phyloP scores from a whole-genome alignment of 2,329 filamentous ascomycete species.

The Ustilaginoidea virens region DNA sequence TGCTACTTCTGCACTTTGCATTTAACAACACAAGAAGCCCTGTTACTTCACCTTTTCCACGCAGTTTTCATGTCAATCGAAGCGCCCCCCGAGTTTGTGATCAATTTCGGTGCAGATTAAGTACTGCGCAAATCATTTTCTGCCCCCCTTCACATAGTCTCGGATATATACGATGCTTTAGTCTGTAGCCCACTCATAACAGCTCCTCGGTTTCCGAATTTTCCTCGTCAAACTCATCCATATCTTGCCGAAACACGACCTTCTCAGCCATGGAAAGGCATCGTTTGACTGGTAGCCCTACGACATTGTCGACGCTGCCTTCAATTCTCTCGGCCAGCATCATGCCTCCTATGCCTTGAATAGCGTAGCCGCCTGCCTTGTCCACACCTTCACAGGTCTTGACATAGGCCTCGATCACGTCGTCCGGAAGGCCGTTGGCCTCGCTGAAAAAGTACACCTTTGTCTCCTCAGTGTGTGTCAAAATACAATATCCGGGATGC shows the following conservation, averaged over 20 bases:
- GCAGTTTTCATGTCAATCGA: too few relatives aligned
- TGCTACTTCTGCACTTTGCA: too few relatives aligned
- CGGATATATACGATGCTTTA: not conserved
- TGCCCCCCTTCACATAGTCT: too few relatives aligned
- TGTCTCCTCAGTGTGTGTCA: conserved; percentile 78
- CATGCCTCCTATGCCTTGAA: conserved; percentile 78
- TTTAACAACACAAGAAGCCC: too few relatives aligned
- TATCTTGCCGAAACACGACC: conserved; percentile 62
- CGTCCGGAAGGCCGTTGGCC: conserved; percentile 47
- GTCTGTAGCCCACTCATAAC: not conserved
- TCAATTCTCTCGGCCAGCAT: conserved; percentile 80
- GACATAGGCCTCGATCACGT: conserved; percentile 66
- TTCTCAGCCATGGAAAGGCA: conserved; percentile 74
- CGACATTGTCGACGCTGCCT: conserved; percentile 83
- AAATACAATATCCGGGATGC: conserved; percentile 73
- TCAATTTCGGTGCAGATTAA: too few relatives aligned
- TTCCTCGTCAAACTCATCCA: conserved; percentile 38
- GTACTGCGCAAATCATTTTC: too few relatives aligned
- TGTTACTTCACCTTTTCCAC: too few relatives aligned
- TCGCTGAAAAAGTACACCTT: conserved; percentile 69
- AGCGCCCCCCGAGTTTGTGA: too few relatives aligned
- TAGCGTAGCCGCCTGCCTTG: conserved; percentile 90
- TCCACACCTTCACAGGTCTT: conserved; percentile 82
- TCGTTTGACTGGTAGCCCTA: conserved; percentile 71
- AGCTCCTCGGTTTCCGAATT: conserved; percentile 24